Evolutionary conservation across 1,284 basidiomycete genomes (phyloP), one percentile per base, ranked within the genome.

Genomic region (Microbotryomycetes sp.): DNA sequence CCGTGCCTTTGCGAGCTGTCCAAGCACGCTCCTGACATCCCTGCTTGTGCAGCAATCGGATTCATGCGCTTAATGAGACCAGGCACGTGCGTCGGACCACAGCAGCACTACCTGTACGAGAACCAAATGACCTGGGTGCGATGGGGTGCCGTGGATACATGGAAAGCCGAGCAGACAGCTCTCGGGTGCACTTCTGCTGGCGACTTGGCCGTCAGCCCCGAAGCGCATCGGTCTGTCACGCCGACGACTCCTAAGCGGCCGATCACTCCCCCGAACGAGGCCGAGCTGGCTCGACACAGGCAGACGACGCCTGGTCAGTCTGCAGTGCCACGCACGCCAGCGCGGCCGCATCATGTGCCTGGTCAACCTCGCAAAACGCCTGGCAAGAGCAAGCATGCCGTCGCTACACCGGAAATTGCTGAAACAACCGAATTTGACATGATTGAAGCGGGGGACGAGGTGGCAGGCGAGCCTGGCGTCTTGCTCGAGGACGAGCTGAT

Each of bases 51-150:
- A 67, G 93, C 87, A 9, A 98, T 98, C 64, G 96, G 88, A 0
- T 97, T 92, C 76, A 98, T 98, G 96, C 86, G 96, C 24, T 88
- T 99, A 67, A 86, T 97, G 65, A 85, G 94, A 47, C 96, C 94
- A 0, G 91, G 91, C 7, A 61, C 58, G 45, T 66, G 66, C 53
- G 68, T 70, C 49, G 67, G 63, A 6, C 78, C 78, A 13, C 79
- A 81, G 60, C 80, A 85, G 73, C 94, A 97, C 74, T 98, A 91
- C 75, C 88, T 99, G 85, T 92, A 96, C 74, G 83, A 91, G 71
- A 96, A 93, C 77, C 91, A 96, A 74, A 78, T 93, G 64, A 89
- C 91, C 74, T 97, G 91, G 91, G 81, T 84, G 15, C 89, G 89
- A 74, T 96, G 92, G 92, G 86, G 90, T 5, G 89, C 89, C 3